Conservation (phyloP, 257 asterid genomes). For the Penstemon eatonii region DNA sequence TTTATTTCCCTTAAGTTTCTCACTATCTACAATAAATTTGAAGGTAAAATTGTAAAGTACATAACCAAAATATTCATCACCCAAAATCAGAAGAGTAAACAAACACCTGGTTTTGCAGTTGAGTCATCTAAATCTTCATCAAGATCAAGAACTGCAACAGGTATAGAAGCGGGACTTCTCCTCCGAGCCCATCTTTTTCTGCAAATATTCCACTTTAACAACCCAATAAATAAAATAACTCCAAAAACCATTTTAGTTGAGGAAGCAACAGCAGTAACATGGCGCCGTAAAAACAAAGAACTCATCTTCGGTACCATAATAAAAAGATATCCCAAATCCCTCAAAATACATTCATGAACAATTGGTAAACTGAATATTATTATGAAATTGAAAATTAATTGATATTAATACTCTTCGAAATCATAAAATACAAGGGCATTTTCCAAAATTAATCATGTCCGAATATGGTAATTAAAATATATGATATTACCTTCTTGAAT, state of each 20-base stretch:
- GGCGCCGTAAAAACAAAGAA: neutral
- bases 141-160: conserved; percentile 57
- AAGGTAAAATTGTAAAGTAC: conserved; percentile 12
- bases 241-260: conserved; percentile 8
- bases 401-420: conserved; percentile 3
- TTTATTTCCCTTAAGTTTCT: conserved; percentile 30
- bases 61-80: neutral
- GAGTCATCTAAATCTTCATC: conserved; percentile 50
- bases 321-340: conserved; percentile 2
- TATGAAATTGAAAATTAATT: neutral
- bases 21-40: conserved; percentile 31
- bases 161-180: conserved; percentile 50
- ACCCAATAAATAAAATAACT: conserved; percentile 11
- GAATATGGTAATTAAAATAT: neutral
- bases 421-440: neutral
- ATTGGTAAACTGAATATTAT: neutral
- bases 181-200: conserved; percentile 73
- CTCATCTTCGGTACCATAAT: conserved; percentile 20
- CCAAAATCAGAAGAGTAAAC: neutral
- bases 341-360: neutral
- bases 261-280: neutral
- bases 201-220: conserved; percentile 22
- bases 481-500: conserved; percentile 67
- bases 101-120: conserved; percentile 49
- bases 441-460: neutral